Evolutionary conservation across 2,329 filamentous ascomycete species (phyloP).

Genomic region (Calonectria naviculata): DNA sequence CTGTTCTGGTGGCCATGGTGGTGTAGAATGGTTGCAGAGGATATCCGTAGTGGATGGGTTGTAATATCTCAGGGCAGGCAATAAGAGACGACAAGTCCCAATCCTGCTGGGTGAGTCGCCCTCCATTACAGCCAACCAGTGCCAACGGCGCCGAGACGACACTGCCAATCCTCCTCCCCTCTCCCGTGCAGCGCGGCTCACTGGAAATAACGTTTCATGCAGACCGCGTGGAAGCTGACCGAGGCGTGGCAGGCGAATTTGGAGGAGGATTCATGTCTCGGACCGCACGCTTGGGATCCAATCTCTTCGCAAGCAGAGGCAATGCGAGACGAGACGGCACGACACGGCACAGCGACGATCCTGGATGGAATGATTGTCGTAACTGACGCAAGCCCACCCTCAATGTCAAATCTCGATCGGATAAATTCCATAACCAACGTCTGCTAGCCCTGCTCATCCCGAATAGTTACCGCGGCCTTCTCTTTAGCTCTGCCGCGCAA

Average conservation of each 20-base stretch:
- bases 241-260: constrained; percentile 3
- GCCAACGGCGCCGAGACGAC: neutral
- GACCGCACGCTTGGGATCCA: constrained; percentile 9
- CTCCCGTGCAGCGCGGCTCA: constrained; percentile 15
- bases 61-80: constrained; percentile 20
- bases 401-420: constrained; percentile 2
- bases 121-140: neutral
- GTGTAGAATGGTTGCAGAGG: constrained; percentile 16
- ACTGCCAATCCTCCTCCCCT: neutral
- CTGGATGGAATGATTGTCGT: neutral
- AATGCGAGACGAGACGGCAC: constrained; percentile 3
- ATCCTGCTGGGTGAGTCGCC: neutral
- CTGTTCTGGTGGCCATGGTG: neutral
- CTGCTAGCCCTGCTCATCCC: neutral
- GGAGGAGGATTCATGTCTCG: constrained; percentile 15
- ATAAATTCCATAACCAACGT: neutral
- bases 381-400: constrained; percentile 11
- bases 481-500: constrained; percentile 6
- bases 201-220: constrained; percentile 23
- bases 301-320: neutral
- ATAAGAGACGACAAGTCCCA: neutral
- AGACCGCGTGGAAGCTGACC: neutral
- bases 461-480: constrained; percentile 6
- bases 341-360: neutral
- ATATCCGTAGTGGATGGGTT: constrained; percentile 12